Evolutionary conservation across 305 asterid genomes (phyloP).

Genomic region (Rubia peregrina): DNA sequence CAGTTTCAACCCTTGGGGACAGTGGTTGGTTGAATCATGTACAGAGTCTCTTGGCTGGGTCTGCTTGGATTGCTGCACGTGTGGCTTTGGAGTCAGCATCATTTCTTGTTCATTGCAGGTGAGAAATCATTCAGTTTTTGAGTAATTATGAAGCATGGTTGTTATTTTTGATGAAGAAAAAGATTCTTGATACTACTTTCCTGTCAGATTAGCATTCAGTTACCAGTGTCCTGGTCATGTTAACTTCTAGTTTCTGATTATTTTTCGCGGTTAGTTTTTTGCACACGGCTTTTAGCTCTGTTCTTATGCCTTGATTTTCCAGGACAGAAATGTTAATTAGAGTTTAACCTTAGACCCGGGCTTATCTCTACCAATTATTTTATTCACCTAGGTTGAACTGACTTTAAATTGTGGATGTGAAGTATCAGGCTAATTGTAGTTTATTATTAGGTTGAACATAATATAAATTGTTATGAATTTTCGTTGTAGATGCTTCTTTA

Average conservation of each 20-base stretch:
- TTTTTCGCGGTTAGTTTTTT: too few species aligned
- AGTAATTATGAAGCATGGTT: background rate
- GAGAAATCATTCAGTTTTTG: constrained; percentile 1
- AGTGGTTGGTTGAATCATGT: constrained; percentile 98
- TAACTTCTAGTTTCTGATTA: background rate
- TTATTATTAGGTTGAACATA: background rate
- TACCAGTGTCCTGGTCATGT: background rate
- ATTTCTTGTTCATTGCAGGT: constrained; percentile 99
- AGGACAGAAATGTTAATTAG: background rate
- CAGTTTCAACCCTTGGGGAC: constrained; percentile 95
- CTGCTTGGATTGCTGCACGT: constrained; percentile 99
- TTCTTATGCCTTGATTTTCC: background rate
- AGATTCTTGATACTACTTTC: background rate
- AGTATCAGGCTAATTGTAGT: background rate
- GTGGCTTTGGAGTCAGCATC: constrained; percentile 93
- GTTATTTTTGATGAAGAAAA: background rate
- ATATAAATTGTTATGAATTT: background rate
- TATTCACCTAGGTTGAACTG: background rate
- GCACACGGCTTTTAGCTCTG: background rate
- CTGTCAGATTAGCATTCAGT: background rate
- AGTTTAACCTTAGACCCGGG: background rate
- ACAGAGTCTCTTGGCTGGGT: constrained; percentile 93
- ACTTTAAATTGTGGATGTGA: background rate
- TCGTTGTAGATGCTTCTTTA: background rate
- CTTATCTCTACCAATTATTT: background rate